Conservation (phyloP, 495 filamentous ascomycete genomes). For the Xylaria nigripes region DNA sequence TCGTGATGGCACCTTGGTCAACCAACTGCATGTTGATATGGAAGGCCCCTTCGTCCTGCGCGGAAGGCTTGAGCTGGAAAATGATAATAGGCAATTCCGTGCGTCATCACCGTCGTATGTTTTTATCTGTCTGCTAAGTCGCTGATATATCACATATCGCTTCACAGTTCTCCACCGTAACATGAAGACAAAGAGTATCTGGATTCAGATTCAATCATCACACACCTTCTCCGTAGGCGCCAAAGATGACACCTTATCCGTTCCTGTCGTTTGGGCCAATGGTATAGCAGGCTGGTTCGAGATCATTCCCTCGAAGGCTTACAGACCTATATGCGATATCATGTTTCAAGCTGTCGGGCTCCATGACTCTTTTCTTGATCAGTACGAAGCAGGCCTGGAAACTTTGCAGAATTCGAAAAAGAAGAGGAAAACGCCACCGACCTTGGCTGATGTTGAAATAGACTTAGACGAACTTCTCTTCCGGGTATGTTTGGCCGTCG, state of each 20-base stretch:
- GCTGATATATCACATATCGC: slow-evolving; percentile 25
- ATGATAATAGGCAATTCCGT: slow-evolving; percentile 24
- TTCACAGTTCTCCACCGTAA: slow-evolving; percentile 39
- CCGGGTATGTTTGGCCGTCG: slow-evolving; percentile 27
- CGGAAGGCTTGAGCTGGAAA: slow-evolving; percentile 34
- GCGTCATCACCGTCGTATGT: neutral
- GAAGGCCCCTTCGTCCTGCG: slow-evolving; percentile 38
- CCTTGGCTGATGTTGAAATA: slow-evolving; percentile 18
- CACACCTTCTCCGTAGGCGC: slow-evolving; percentile 61
- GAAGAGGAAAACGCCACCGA: slow-evolving; percentile 16
- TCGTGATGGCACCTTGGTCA: slow-evolving; percentile 34
- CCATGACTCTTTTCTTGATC: slow-evolving; percentile 52
- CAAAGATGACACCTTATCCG: slow-evolving; percentile 46
- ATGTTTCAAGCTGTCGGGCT: slow-evolving; percentile 64
- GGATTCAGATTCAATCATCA: slow-evolving; percentile 57
- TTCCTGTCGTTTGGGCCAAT: slow-evolving; percentile 63
- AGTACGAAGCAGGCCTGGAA: slow-evolving; percentile 26
- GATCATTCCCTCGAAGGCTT: slow-evolving; percentile 54
- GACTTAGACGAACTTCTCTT: slow-evolving; percentile 30
- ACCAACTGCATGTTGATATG: slow-evolving; percentile 33
- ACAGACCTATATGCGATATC: slow-evolving; percentile 51
- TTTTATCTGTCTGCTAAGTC: neutral
- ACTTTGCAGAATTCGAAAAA: slow-evolving; percentile 25
- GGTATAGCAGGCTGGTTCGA: slow-evolving; percentile 75
- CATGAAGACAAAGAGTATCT: slow-evolving; percentile 33